Percentiles rank a stretch among this genome's conserved stretches.
phyloP scores from a whole-genome alignment of 2,329 filamentous ascomycete species.

The Aspergillus brunneoviolaceus region DNA sequence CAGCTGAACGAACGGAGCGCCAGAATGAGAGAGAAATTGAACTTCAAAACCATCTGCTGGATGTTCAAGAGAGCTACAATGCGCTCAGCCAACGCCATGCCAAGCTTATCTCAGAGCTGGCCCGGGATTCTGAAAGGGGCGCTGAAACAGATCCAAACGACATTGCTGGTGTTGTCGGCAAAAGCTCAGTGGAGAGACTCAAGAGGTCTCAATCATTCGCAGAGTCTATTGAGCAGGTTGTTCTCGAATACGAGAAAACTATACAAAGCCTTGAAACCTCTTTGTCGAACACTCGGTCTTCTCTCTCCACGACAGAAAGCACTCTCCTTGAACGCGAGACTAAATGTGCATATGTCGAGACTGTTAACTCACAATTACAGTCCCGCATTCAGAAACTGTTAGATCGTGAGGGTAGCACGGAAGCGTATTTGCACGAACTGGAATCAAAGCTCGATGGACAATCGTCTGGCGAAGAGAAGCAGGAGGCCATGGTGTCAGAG shows the following conservation, averaged over 20 bases:
- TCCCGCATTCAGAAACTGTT: constrained; percentile 86
- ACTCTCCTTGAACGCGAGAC: constrained; percentile 88
- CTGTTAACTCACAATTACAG: constrained; percentile 86
- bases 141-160: constrained; percentile 45
- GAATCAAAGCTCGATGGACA: constrained; percentile 89
- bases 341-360: constrained; percentile 89
- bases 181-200: constrained; percentile 80
- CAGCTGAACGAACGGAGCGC: constrained; percentile 73
- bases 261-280: constrained; percentile 92
- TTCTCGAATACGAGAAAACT: constrained; percentile 97
- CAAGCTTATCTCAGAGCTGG: constrained; percentile 91
- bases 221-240: constrained; percentile 91
- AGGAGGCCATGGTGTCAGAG: constrained; percentile 78
- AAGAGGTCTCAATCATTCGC: constrained; percentile 96
- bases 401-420: constrained; percentile 87
- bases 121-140: constrained; percentile 69
- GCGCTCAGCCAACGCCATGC: constrained; percentile 89
- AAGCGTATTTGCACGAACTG: constrained; percentile 87
- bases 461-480: constrained; percentile 89
- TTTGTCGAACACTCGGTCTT: constrained; percentile 80
- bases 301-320: constrained; percentile 81
- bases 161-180: constrained; percentile 60
- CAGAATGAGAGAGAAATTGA: constrained; percentile 83
- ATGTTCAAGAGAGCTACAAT: constrained; percentile 91
- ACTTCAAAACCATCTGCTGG: constrained; percentile 88